These are phyloP conservation scores for Metarhizium sp. DNA, from an alignment of 2,329 filamentous ascomycete genomes.

Conservation along the genomic window DNA sequence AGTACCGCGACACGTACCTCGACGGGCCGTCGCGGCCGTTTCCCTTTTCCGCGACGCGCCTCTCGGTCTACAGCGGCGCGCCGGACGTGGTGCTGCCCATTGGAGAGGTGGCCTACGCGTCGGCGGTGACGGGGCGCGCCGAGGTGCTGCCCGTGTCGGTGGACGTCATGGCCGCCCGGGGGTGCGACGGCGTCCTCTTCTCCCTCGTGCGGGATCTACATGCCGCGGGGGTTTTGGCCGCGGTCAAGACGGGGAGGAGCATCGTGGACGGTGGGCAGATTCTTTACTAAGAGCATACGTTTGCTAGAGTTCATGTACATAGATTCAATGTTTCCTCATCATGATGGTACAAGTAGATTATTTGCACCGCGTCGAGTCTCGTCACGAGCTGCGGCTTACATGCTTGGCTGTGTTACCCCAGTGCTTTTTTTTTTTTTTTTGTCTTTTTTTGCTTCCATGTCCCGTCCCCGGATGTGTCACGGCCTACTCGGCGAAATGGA, in stretches of 20 bases:
- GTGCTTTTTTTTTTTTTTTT: too few species aligned
- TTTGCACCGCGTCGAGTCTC: too few species aligned
- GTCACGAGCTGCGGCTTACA: too few species aligned
- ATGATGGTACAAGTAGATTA: too few species aligned
- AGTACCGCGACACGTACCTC: slow-evolving; percentile 24
- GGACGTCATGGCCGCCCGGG: slow-evolving; percentile 46
- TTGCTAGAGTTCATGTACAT: too few species aligned
- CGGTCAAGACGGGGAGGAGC: slow-evolving; percentile 31
- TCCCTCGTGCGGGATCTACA: slow-evolving; percentile 42
- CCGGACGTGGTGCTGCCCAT: slow-evolving; percentile 33
- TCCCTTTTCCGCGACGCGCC: slow-evolving; percentile 31
- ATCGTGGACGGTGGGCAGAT: slow-evolving; percentile 15
- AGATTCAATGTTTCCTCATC: too few species aligned
- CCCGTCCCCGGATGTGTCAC: too few species aligned
- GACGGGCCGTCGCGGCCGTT: slow-evolving; percentile 32
- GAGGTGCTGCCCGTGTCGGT: slow-evolving; percentile 48
- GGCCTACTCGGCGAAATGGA: slow-evolving; percentile 10
- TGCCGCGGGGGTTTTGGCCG: slow-evolving; percentile 34
- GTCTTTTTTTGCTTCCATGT: too few species aligned
- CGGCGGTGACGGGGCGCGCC: slow-evolving; percentile 32
- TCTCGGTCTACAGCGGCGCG: slow-evolving; percentile 24
- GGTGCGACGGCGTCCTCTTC: slow-evolving; percentile 51
- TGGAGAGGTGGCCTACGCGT: slow-evolving; percentile 25
- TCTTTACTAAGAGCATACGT: slow-evolving; percentile 2
- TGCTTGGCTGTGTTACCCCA: too few species aligned